These are phyloP conservation scores for Marchantia polymorpha DNA, from an alignment of 225 moss, liverwort and hornwort genomes.

Conservation along the genomic window DNA sequence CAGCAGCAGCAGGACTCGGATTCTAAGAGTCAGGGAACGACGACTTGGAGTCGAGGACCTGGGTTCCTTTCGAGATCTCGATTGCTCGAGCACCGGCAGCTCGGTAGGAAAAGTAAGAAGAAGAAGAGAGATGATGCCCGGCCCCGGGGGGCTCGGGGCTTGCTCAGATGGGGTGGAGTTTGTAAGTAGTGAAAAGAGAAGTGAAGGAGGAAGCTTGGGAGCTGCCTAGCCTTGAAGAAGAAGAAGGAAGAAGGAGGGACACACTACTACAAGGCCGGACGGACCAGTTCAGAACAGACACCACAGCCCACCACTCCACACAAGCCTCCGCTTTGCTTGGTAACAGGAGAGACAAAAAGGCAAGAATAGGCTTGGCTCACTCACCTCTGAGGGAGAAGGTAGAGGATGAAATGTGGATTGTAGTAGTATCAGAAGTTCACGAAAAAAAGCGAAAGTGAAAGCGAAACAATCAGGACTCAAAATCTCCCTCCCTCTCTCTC, in stretches of 20 bases:
- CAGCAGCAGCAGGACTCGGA: neutral
- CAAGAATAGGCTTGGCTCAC: slow-evolving; percentile 13
- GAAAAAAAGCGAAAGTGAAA: slow-evolving; percentile 28
- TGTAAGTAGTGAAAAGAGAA: slow-evolving; percentile 12
- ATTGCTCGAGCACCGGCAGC: slow-evolving; percentile 7
- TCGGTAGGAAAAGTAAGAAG: slow-evolving; percentile 5
- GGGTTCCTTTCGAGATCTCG: slow-evolving; percentile 10
- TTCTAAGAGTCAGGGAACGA: neutral
- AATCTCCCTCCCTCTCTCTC: neutral
- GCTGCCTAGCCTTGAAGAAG: slow-evolving; percentile 4
- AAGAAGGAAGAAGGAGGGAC: neutral
- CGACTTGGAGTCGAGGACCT: neutral
- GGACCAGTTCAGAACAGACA: slow-evolving; percentile 4
- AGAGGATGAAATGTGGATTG: slow-evolving; percentile 13
- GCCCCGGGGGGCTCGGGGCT: slow-evolving; percentile 41
- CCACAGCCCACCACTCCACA: neutral
- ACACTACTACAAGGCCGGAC: neutral
- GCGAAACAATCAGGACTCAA: slow-evolving; percentile 19
- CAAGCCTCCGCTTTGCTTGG: slow-evolving; percentile 11
- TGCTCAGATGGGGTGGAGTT: slow-evolving; percentile 14
- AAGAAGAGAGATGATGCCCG: slow-evolving; percentile 21
- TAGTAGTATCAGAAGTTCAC: slow-evolving; percentile 9
- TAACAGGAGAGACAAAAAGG: slow-evolving; percentile 26
- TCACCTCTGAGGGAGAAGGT: slow-evolving; percentile 12
- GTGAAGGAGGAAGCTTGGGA: slow-evolving; percentile 3